phyloP scores from a whole-genome alignment of 2,329 filamentous ascomycete genomes.

The Talaromyces sp. region DNA sequence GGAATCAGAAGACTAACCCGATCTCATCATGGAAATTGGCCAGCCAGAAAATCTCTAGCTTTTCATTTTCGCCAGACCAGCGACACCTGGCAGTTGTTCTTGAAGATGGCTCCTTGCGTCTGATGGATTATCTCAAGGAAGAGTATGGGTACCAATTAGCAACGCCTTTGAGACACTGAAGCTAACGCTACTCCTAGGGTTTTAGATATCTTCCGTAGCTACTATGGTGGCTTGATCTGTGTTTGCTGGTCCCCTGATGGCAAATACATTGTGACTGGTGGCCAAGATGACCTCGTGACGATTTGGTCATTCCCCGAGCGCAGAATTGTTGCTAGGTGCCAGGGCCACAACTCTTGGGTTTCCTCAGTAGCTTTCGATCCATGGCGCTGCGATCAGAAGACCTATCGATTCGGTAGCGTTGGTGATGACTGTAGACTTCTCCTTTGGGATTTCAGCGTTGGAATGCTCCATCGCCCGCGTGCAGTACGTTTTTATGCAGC shows the following conservation, averaged over 20 bases:
- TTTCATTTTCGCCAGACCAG: constrained; percentile 88
- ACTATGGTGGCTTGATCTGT: constrained; percentile 90
- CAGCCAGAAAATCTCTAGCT: constrained; percentile 85
- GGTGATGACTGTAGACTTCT: constrained; percentile 90
- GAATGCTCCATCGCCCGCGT: constrained; percentile 92
- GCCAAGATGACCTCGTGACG: constrained; percentile 92
- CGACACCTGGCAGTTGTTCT: constrained; percentile 85
- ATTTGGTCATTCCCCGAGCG: constrained; percentile 91
- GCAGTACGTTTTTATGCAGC: constrained; percentile 59
- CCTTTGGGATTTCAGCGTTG: constrained; percentile 96
- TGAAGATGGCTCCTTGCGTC: constrained; percentile 84
- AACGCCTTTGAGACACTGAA: background rate
- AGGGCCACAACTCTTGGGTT: constrained; percentile 95
- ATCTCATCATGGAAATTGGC: constrained; percentile 91
- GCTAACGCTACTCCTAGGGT: constrained; percentile 58
- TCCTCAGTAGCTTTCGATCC: constrained; percentile 92
- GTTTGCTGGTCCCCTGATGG: constrained; percentile 98
- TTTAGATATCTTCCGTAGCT: constrained; percentile 83
- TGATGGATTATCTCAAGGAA: constrained; percentile 91
- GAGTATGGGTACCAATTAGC: constrained; percentile 58
- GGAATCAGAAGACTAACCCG: constrained; percentile 90
- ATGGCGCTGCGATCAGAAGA: constrained; percentile 94
- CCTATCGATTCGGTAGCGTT: constrained; percentile 93
- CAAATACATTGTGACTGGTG: constrained; percentile 91
- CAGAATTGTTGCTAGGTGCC: constrained; percentile 84